These are phyloP conservation scores for Talinum fruticosum DNA, from an alignment of 148 eudicot species.

Conservation along the genomic window DNA sequence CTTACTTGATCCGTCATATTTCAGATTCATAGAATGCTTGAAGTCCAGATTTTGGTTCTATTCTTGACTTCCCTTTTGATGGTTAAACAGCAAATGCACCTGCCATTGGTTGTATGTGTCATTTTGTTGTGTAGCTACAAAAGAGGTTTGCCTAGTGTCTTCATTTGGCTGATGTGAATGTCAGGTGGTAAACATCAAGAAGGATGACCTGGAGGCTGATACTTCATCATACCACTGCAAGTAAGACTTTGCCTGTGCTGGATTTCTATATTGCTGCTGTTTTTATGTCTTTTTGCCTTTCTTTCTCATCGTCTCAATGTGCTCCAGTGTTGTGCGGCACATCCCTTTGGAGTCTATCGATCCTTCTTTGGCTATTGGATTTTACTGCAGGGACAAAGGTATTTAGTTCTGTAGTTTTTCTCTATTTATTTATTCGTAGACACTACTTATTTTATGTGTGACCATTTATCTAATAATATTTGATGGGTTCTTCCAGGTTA, in stretches of 20 bases:
- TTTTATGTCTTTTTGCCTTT: not conserved
- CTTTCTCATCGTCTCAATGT: conserved; percentile 21
- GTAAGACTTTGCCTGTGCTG: conserved; percentile 38
- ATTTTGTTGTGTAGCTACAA: not conserved
- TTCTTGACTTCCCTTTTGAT: not conserved
- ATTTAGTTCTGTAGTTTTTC: not conserved
- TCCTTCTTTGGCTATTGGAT: conserved; percentile 91
- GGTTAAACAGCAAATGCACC: not conserved
- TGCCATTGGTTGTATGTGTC: not conserved
- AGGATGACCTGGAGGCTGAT: conserved; percentile 64
- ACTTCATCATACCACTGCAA: conserved; percentile 92
- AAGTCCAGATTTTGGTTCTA: not conserved
- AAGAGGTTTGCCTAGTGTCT: not conserved
- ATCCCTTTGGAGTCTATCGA: conserved; percentile 81
- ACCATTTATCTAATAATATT: not conserved
- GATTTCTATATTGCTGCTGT: not conserved
- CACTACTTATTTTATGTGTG: not conserved
- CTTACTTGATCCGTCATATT: not conserved
- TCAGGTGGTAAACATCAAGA: conserved; percentile 63
- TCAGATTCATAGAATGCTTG: not conserved
- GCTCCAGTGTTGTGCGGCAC: conserved; percentile 58
- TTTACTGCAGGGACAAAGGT: conserved; percentile 88
- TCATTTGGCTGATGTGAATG: conserved; percentile 1
- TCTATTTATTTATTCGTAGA: not conserved
- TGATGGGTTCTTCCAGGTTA: not conserved